Evolutionary conservation across 495 filamentous ascomycete genomes (phyloP), one percentile per base, ranked within the genome.

Genomic region (Aspergillus taichungensis): DNA sequence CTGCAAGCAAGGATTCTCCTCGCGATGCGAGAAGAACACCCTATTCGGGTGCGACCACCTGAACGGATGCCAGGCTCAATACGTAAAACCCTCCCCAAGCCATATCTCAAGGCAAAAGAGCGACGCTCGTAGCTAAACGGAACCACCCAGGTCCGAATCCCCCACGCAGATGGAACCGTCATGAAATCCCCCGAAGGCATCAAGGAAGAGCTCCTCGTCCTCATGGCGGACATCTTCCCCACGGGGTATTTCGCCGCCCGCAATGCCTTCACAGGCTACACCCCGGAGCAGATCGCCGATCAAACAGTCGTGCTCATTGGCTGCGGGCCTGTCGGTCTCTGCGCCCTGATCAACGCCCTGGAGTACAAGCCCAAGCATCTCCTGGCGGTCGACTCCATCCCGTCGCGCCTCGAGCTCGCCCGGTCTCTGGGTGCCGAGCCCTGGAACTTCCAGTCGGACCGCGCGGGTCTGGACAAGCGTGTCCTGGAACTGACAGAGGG

Each of bases 41-140:
- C 74, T 98, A 1, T 94, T 94, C 53, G 91, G 91, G 34, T 83
- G 74, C 35, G 66, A 75, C 11, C 61, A 62, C 5, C 69, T 95
- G 28, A 88, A 95, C 57, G 92, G 92, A 47, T 88, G 76, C 5
- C 91, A 98, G 64, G 91, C 92, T 28, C 83, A 95, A 70, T 96
- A 84, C 63, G 84, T 72, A 52, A 35, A 30, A 28, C 5, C 28
- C 29, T 32, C 37, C 32, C 24, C 34, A 6, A 11, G 28, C 12
- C 1, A 13, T 34, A 0, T 7, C 30, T 24, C 18, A 10, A 10
- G 13, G 29, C 5, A 9, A 14, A 32, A 27, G 6, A 4, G 34
- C 11, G 27, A 13, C 18, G 13, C 8, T n/a, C 28, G 35, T 18
- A 36, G 37, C 44, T 47, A 30, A 3, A 14, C 27, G 12, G 30